These are phyloP conservation scores for Malus asiatica DNA, from an alignment of 306 rosid species.

Conservation along the genomic window DNA sequence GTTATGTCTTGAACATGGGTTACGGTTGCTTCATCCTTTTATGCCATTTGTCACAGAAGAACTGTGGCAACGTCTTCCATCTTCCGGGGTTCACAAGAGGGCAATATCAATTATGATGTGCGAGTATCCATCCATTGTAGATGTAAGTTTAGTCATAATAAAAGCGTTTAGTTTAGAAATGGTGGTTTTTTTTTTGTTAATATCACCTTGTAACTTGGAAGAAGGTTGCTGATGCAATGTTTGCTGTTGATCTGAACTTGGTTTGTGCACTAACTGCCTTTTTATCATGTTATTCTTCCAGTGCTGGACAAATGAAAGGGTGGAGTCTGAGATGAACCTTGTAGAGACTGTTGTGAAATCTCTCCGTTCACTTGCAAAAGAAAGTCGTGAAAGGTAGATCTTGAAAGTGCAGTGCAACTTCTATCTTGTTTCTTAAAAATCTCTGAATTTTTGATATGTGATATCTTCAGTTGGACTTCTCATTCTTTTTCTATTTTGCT, in stretches of 20 bases:
- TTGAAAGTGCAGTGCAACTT: background rate
- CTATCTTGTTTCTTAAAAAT: slow-evolving; percentile 10
- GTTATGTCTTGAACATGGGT: slow-evolving; percentile 86
- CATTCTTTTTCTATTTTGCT: background rate
- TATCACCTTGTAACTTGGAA: no score
- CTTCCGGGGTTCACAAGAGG: slow-evolving; percentile 41
- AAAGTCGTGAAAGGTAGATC: slow-evolving; percentile 76
- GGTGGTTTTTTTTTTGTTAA: slow-evolving; percentile 17
- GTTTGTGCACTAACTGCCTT: background rate
- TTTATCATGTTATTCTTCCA: slow-evolving; percentile 15
- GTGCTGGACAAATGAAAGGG: slow-evolving; percentile 75
- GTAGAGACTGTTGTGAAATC: slow-evolving; percentile 60
- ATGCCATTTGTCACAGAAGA: slow-evolving; percentile 96
- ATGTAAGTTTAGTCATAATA: slow-evolving; percentile 56
- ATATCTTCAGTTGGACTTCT: background rate
- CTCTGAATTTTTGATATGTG: background rate
- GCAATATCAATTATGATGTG: slow-evolving; percentile 72
- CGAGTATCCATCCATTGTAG: slow-evolving; percentile 56
- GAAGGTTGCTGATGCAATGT: no score
- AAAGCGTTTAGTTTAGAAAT: background rate
- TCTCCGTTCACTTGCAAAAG: slow-evolving; percentile 83
- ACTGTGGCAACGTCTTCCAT: slow-evolving; percentile 98
- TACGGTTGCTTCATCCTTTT: slow-evolving; percentile 89
- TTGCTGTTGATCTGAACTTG: slow-evolving; percentile 35
- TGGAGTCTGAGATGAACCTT: slow-evolving; percentile 67